Conservation (phyloP, 2,329 filamentous ascomycete species). For the Fusarium sp. region DNA sequence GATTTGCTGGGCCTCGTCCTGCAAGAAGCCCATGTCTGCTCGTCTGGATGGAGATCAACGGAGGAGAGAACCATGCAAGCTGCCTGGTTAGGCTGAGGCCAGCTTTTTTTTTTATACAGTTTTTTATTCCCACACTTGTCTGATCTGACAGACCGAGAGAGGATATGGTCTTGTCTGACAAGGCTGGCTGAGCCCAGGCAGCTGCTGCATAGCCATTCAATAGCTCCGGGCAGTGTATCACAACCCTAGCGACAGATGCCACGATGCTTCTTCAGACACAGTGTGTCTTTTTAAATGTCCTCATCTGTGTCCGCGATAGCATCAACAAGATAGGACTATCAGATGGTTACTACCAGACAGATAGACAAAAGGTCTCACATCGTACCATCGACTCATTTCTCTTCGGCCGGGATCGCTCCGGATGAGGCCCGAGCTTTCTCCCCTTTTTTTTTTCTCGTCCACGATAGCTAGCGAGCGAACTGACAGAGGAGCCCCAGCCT, state of each 20-base stretch:
- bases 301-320: conserved; percentile 1
- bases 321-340: neutral
- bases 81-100: conserved; percentile 28
- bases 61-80: conserved; percentile 4
- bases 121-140: neutral
- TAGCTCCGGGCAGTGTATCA: conserved; percentile 1
- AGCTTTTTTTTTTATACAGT: neutral
- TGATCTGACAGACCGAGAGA: conserved; percentile 5
- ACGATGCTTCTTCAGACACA: conserved; percentile 14
- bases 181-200: conserved; percentile 33
- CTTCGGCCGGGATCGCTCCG: neutral
- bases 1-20: neutral
- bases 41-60: neutral
- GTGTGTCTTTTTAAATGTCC: conserved; percentile 15
- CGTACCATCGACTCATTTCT: conserved; percentile 33
- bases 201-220: conserved; percentile 16
- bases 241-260: neutral
- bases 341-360: neutral
- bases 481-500: conserved; percentile 9
- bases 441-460: neutral
- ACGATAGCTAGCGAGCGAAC: neutral
- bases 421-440: conserved; percentile 27
- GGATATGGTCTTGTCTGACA: conserved; percentile 8
- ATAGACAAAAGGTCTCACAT: neutral
- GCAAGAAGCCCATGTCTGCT: neutral